phyloP scores from a whole-genome alignment of 2,329 filamentous ascomycete genomes.

The Claviceps purpurea region DNA sequence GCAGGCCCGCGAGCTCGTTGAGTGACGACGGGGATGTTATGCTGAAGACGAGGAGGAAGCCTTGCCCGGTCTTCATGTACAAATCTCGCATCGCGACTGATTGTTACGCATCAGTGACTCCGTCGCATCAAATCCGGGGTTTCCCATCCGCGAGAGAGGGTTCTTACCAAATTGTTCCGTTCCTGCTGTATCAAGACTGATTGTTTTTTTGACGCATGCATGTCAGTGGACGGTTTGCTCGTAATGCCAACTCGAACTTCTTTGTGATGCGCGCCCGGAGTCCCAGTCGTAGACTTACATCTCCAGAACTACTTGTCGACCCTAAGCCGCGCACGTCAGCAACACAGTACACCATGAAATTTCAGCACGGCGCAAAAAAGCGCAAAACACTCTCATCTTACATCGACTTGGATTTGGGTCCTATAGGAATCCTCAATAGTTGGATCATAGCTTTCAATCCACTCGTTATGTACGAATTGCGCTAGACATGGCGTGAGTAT shows the following conservation, averaged over 20 bases:
- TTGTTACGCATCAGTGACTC: background rate
- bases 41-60: conserved; percentile 83
- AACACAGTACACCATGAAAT: too few relatives aligned
- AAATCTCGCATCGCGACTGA: conserved; percentile 58
- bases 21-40: conserved; percentile 80
- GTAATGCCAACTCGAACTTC: conserved; percentile 6
- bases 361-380: conserved; percentile 11
- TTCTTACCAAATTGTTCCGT: conserved; percentile 82
- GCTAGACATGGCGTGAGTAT: conserved; percentile 33
- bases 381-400: conserved; percentile 30
- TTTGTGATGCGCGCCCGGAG: too few relatives aligned
- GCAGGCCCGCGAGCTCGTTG: conserved; percentile 64
- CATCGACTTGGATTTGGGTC: conserved; percentile 68
- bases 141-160: background rate
- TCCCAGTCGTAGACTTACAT: conserved; percentile 47
- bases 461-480: conserved; percentile 88
- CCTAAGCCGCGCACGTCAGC: conserved; percentile 32
- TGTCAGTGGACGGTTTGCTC: conserved; percentile 9
- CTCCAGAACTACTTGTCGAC: conserved; percentile 77
- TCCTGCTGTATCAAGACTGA: conserved; percentile 72
- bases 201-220: background rate
- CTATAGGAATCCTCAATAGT: conserved; percentile 69
- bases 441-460: conserved; percentile 79
- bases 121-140: background rate
- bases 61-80: conserved; percentile 89